Conservation (phyloP, 78 protist species). For the Dictyostelium discoideum region DNA sequence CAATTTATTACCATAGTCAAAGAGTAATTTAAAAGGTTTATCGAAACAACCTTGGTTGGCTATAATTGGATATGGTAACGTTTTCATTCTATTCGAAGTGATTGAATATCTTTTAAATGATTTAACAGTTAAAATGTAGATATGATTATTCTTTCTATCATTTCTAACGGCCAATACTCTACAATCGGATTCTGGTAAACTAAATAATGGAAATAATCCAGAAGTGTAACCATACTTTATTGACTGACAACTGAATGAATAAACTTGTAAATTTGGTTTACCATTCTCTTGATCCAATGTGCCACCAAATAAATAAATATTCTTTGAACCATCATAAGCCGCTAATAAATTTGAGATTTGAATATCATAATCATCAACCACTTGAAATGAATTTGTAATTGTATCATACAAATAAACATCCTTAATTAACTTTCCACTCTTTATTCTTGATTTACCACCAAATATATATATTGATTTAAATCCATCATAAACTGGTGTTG, state of each 20-base stretch:
- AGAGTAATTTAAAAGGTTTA: slow-evolving; percentile 18
- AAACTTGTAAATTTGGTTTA: not conserved
- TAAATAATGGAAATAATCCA: not conserved
- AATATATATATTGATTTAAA: slow-evolving; percentile 2
- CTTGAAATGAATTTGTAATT: not conserved
- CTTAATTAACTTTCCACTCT: not conserved
- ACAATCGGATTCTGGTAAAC: not conserved
- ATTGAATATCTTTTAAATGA: slow-evolving; percentile 8
- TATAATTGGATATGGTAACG: not conserved
- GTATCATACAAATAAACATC: not conserved
- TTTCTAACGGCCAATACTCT: slow-evolving; percentile 21
- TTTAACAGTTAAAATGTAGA: not conserved
- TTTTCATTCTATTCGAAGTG: not conserved
- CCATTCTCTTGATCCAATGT: not conserved
- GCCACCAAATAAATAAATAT: slow-evolving; percentile 8
- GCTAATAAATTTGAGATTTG: not conserved
- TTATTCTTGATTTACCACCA: slow-evolving; percentile 7
- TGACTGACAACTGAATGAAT: not conserved
- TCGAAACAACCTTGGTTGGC: not conserved
- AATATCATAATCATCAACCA: not conserved
- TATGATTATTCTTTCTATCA: slow-evolving; percentile 29
- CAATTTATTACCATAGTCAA: slow-evolving; percentile 8
- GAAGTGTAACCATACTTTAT: not conserved
- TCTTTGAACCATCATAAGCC: not conserved
- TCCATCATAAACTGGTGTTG: slow-evolving; percentile 34